A percentile compares a stretch with the other conserved stretches of the same genome.
These are phyloP conservation scores for Fusarium torreyae DNA, from an alignment of 2,329 filamentous ascomycete genomes.

Conservation along the genomic window DNA sequence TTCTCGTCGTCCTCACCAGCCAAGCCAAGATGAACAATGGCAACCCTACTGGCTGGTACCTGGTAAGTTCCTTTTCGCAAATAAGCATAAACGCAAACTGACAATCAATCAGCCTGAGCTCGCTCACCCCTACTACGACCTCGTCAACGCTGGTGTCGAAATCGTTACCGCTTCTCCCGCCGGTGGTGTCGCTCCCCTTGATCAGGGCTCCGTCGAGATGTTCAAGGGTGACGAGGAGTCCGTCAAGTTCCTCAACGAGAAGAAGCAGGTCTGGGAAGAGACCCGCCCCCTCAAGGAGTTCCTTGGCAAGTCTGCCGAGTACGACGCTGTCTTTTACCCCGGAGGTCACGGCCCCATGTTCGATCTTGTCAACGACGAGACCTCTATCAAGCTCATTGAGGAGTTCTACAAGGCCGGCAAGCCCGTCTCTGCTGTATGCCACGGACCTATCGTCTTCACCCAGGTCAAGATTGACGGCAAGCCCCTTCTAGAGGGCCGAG, in stretches of 20 bases:
- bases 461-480: conserved; percentile 70
- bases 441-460: conserved; percentile 75
- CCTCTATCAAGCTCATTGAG: conserved; percentile 71
- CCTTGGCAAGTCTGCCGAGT: conserved; percentile 70
- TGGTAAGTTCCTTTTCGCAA: conserved; percentile 62
- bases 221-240: conserved; percentile 69
- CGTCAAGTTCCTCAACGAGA: conserved; percentile 68
- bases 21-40: conserved; percentile 65
- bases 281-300: conserved; percentile 72
- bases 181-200: conserved; percentile 74
- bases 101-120: conserved; percentile 66
- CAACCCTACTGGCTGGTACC: conserved; percentile 78
- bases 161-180: conserved; percentile 73
- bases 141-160: conserved; percentile 61
- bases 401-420: conserved; percentile 75
- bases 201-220: conserved; percentile 69
- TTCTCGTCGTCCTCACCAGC: conserved; percentile 81
- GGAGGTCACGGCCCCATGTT: conserved; percentile 76
- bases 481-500: conserved; percentile 68
- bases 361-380: conserved; percentile 71
- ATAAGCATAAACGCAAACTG: too few species aligned
- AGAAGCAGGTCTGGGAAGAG: conserved; percentile 74
- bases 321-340: conserved; percentile 73
- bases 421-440: conserved; percentile 77
- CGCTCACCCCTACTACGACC: conserved; percentile 74